These are phyloP conservation scores for Mucor sp. DNA, from an alignment of 371 early-diverging fungal genomes.

Conservation along the genomic window DNA sequence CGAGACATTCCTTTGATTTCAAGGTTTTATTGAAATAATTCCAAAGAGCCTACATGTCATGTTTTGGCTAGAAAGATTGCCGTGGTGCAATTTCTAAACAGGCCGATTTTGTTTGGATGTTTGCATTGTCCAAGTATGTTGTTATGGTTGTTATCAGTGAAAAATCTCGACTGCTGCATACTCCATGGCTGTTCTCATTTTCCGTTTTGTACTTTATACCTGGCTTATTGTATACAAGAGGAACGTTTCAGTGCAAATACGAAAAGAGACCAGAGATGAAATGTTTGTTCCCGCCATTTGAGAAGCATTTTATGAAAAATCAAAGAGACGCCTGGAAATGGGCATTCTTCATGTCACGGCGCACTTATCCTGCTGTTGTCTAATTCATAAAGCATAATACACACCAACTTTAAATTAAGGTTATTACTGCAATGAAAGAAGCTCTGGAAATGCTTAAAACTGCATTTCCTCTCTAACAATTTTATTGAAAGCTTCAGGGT, in stretches of 20 bases:
- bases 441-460: not conserved
- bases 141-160: not conserved
- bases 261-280: no score
- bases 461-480: constrained; percentile 37
- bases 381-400: not conserved
- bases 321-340: no score
- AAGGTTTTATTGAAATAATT: not conserved
- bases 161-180: not conserved
- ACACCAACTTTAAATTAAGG: not conserved
- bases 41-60: not conserved
- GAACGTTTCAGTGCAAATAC: no score
- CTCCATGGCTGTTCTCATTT: not conserved
- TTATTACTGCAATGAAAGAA: not conserved
- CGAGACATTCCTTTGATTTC: not conserved
- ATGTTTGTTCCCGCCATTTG: no score
- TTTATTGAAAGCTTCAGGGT: constrained; percentile 76
- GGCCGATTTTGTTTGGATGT: not conserved
- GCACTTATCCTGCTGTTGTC: no score
- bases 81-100: not conserved
- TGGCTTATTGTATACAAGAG: no score
- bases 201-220: no score
- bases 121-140: not conserved
- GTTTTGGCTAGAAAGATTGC: not conserved
- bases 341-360: no score
- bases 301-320: no score